phyloP scores from a whole-genome alignment of 2,329 filamentous ascomycete genomes.

The Pseudopyrenochaeta lycopersici region DNA sequence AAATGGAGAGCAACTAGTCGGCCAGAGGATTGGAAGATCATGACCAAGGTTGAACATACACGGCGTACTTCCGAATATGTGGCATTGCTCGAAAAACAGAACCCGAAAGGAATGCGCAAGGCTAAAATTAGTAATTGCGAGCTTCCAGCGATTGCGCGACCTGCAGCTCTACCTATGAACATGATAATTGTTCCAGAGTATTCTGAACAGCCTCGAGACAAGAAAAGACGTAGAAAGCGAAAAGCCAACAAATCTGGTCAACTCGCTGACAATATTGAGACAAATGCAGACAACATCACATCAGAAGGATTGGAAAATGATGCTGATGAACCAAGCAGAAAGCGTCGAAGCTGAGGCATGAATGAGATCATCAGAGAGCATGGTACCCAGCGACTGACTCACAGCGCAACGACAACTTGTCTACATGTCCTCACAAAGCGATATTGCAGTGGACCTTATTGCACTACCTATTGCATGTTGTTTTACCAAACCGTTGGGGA shows the following conservation, averaged over 20 bases:
- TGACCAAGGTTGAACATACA: conserved; percentile 47
- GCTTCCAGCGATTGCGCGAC: conserved; percentile 28
- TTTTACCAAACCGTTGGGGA: background rate
- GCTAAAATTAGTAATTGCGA: conserved; percentile 3
- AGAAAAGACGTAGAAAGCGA: conserved; percentile 34
- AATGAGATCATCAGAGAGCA: background rate
- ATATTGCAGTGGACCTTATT: background rate
- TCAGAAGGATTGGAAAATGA: conserved; percentile 5
- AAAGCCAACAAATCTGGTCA: conserved; percentile 19
- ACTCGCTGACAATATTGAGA: conserved; percentile 7
- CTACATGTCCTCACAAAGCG: background rate
- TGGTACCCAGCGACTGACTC: too few relatives aligned
- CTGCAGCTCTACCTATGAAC: conserved; percentile 23
- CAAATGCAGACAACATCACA: conserved; percentile 2
- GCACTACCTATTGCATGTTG: background rate
- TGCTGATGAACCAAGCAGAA: conserved; percentile 19
- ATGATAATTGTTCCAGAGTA: conserved; percentile 6
- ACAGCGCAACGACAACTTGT: background rate
- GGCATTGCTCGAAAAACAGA: conserved; percentile 31
- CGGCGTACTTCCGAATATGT: conserved; percentile 43
- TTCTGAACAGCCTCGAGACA: conserved; percentile 13
- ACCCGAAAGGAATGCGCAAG: conserved; percentile 28
- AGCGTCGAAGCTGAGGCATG: conserved; percentile 24
- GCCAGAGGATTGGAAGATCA: conserved; percentile 46
- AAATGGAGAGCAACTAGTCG: conserved; percentile 39